Percentiles rank a stretch among this genome's conserved stretches.
Evolutionary conservation across 2,329 filamentous ascomycete species (phyloP).

Genomic region (Paraconiothyrium sp.): DNA sequence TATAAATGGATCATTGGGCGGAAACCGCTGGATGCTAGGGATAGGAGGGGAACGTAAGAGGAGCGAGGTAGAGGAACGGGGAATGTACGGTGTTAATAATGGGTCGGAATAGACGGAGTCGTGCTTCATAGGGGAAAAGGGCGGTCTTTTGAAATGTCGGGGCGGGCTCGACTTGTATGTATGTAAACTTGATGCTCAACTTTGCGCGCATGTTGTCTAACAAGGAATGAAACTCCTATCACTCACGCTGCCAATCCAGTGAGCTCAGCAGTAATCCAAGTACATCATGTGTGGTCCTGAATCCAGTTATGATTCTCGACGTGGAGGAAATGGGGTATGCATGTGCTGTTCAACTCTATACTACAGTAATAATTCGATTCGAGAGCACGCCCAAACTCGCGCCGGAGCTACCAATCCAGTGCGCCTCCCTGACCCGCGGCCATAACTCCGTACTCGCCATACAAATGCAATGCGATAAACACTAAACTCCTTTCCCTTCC

Average conservation of each 20-base stretch:
- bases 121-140: background rate
- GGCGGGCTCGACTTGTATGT: background rate
- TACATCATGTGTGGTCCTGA: background rate
- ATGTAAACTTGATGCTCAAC: background rate
- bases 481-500: background rate
- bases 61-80: background rate
- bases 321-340: conserved; percentile 1
- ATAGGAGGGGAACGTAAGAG: background rate
- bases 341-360: conserved; percentile 9
- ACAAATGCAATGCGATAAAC: conserved; percentile 10
- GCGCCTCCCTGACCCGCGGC: background rate
- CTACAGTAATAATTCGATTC: conserved; percentile 4
- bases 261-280: background rate
- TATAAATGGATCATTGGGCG: conserved; percentile 49
- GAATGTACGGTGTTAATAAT: background rate
- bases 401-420: conserved; percentile 4
- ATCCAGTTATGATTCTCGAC: background rate
- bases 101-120: background rate
- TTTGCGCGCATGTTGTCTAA: background rate
- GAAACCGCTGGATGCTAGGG: conserved; percentile 24
- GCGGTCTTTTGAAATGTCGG: background rate
- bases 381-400: conserved; percentile 5
- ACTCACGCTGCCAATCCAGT: background rate
- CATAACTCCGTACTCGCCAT: conserved; percentile 1
- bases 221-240: background rate